Base-by-base conservation (phyloP, 140 eudicot genomes). In the Flaveria floridana region DNA sequence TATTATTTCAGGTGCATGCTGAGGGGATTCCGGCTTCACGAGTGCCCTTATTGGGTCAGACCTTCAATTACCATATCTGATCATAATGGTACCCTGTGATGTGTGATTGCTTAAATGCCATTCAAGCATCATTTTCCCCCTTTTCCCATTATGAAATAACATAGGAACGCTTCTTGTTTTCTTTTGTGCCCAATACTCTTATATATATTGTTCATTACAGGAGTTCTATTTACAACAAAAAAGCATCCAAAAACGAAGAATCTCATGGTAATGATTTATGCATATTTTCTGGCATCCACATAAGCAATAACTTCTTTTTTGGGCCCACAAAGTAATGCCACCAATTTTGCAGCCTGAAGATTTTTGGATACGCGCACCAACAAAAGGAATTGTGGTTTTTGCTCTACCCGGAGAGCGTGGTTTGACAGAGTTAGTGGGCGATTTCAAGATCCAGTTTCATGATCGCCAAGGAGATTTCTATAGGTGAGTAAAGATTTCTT, bases 381-480 rank as follows among this genome's bases (percentile, higher is more conserved):
- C 58, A 71, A 93, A 88, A 79, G 98, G 98, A 68, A 82, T 93
- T 44, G 87, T 85, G 64, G 91, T 93, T 41, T 93, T 93, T 71
- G 98, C 98, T 73, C 75, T 93, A 61, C 97, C 99, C 10, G 96
- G 99, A 50, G 94, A 94, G 76, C 94, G 87, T 21, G 97, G 99
- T 62, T 76, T 94, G 37, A 87, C 99, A 51, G 96, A 94, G 83
- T 75, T 94, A 84, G 65, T 55, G 7, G 99, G 99, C 11, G 99
- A 94, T 85, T 94, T 90, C 85, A 94, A 88, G 83, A 82, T 94
- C 84, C 91, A 86, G 4, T 94, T 94, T 85, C 97, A 94, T 66
- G 97, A 94, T 52, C 89, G 89, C 52, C 94, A 94, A 76, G 99
- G 99, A 82, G 99, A 94, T 83, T 94, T 94, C 71, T 94, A 91